Conservation (phyloP, 768 basidiomycete genomes). For the Kwoniella dendrophila region DNA sequence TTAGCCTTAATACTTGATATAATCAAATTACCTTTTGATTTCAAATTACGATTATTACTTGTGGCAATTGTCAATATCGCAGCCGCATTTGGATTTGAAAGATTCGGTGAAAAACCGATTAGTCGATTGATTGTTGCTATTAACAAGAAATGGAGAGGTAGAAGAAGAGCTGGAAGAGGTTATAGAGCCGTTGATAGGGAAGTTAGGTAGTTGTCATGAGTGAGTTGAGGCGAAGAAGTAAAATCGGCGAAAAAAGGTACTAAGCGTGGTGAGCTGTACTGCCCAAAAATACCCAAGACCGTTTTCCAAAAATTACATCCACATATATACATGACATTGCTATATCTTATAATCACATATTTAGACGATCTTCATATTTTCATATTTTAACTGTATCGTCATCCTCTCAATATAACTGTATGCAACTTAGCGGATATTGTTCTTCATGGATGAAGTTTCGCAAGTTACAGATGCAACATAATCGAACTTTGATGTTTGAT, state of each 20-base stretch:
- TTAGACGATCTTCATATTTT: no score
- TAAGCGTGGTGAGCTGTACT: neutral
- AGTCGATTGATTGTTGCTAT: conserved; percentile 46
- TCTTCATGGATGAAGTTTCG: no score
- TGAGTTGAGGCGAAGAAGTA: neutral
- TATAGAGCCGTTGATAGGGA: conserved; percentile 26
- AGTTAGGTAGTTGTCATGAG: conserved; percentile 5
- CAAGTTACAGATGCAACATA: no score
- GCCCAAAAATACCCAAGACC: neutral
- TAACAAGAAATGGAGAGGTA: conserved; percentile 49
- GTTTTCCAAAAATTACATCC: no score
- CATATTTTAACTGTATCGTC: no score
- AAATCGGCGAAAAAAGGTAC: neutral
- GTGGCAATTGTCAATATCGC: conserved; percentile 72
- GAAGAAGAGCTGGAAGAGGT: conserved; percentile 43
- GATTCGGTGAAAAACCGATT: conserved; percentile 53
- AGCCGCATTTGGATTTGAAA: conserved; percentile 74
- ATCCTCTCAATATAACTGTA: no score
- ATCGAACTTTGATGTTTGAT: no score
- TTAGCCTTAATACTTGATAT: conserved; percentile 71
- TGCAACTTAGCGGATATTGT: no score
- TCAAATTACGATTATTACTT: conserved; percentile 69
- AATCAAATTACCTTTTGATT: conserved; percentile 71
- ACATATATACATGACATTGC: no score
- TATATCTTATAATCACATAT: no score